These are phyloP conservation scores for Nymphaea thermarum DNA, from an alignment of 164 flowering plant genomes.

Conservation along the genomic window DNA sequence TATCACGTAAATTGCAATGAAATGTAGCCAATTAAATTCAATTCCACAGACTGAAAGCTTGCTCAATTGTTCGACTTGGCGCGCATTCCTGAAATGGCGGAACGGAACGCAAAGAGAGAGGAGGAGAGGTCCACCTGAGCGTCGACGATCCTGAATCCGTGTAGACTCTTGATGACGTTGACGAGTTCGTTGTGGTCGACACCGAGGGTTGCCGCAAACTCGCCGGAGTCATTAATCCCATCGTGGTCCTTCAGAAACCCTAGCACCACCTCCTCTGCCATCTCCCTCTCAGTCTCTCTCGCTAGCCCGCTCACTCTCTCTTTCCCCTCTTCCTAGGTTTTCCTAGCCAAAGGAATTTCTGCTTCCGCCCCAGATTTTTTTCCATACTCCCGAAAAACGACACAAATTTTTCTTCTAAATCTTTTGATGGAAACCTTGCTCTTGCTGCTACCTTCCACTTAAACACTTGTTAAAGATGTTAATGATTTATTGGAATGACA, in stretches of 20 bases:
- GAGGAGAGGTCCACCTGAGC: conserved; percentile 38
- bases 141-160: conserved; percentile 52
- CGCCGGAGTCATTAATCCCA: conserved; percentile 59
- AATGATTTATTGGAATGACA: too few species aligned
- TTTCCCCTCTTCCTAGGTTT: not conserved
- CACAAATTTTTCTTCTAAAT: too few species aligned
- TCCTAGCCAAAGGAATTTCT: too few species aligned
- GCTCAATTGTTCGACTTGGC: not conserved
- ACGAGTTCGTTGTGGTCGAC: conserved; percentile 61
- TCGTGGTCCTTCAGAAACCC: conserved; percentile 36
- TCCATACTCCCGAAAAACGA: too few species aligned
- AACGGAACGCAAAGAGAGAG: not conserved
- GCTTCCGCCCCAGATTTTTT: too few species aligned
- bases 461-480: too few species aligned
- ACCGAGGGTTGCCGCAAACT: conserved; percentile 37
- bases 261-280: conserved; percentile 79
- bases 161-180: conserved; percentile 70
- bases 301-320: not conserved
- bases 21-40: too few species aligned
- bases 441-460: too few species aligned
- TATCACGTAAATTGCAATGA: too few species aligned
- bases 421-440: too few species aligned
- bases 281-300: conserved; percentile 5
- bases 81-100: not conserved
- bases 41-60: too few species aligned